phyloP scores from a whole-genome alignment of 768 basidiomycete species.

The Aureoboletus auriporus region DNA sequence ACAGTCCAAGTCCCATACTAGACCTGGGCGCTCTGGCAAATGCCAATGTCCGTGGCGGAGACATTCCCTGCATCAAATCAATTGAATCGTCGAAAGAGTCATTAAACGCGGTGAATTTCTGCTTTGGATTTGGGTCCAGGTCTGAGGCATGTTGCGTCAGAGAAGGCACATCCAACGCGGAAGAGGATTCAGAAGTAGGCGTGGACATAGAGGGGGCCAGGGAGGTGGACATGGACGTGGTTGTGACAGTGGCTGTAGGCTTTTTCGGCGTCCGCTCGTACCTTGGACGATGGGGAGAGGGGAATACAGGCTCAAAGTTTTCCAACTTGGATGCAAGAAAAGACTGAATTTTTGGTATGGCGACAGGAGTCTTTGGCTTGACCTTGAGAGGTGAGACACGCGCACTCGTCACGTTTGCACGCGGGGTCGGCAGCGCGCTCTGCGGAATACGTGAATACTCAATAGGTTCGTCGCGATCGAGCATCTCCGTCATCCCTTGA shows the following conservation, averaged over 20 bases:
- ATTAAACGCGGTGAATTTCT: slow-evolving; percentile 30
- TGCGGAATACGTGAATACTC: slow-evolving; percentile 31
- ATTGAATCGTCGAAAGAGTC: slow-evolving; percentile 37
- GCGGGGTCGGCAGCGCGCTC: slow-evolving; percentile 33
- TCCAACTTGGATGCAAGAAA: slow-evolving; percentile 69
- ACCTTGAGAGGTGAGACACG: slow-evolving; percentile 49
- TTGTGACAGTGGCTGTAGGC: slow-evolving; percentile 4
- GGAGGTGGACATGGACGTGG: slow-evolving; percentile 15
- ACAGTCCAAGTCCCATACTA: slow-evolving; percentile 29
- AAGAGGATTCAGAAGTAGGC: slow-evolving; percentile 31
- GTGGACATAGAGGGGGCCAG: slow-evolving; percentile 24
- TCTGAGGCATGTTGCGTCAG: slow-evolving; percentile 32
- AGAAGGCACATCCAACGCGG: slow-evolving; percentile 49
- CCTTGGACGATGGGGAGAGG: slow-evolving; percentile 36
- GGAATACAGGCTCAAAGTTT: slow-evolving; percentile 43
- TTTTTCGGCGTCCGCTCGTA: slow-evolving; percentile 28
- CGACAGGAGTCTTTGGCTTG: slow-evolving; percentile 56
- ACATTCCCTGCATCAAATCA: slow-evolving; percentile 41
- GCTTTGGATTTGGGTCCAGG: slow-evolving; percentile 48
- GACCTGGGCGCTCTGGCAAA: slow-evolving; percentile 41
- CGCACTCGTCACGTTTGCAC: slow-evolving; percentile 27
- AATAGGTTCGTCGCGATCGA: slow-evolving; percentile 48
- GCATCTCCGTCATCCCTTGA: slow-evolving; percentile 46
- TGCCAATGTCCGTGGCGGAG: slow-evolving; percentile 52
- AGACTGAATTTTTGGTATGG: slow-evolving; percentile 52